Evolutionary conservation across 129 eudicot genomes (phyloP).

Genomic region (Kitagawia praeruptora): DNA sequence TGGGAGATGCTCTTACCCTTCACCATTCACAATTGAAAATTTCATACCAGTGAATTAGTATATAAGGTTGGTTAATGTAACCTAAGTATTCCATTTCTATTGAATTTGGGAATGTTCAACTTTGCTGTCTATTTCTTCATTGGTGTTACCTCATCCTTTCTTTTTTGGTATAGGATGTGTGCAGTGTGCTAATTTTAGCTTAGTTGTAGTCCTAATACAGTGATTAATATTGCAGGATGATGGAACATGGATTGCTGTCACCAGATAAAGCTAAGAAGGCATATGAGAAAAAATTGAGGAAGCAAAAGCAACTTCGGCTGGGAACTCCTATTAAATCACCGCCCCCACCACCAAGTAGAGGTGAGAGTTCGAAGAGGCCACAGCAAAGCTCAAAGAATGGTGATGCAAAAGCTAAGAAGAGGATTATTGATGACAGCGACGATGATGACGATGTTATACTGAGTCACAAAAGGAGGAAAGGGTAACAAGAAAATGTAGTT

Average conservation of each 20-base stretch:
- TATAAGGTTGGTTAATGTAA: background rate
- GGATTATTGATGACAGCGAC: constrained; percentile 32
- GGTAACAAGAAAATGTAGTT: constrained; percentile 18
- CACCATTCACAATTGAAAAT: too few species aligned
- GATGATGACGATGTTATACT: constrained; percentile 61
- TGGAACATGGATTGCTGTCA: constrained; percentile 93
- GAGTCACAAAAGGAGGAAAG: constrained; percentile 71
- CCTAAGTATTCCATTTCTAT: background rate
- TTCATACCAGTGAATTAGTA: background rate
- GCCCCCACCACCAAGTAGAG: constrained; percentile 42
- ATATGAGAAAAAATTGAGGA: constrained; percentile 74
- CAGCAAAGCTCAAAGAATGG: constrained; percentile 53
- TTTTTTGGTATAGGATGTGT: background rate
- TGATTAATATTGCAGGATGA: constrained; percentile 56
- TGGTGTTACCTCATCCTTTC: background rate
- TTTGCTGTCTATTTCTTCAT: background rate
- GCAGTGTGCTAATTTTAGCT: background rate
- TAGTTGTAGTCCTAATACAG: background rate
- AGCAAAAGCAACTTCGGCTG: constrained; percentile 64
- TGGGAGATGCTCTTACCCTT: background rate
- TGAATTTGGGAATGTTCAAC: background rate
- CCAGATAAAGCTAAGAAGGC: constrained; percentile 86
- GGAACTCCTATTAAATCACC: constrained; percentile 76
- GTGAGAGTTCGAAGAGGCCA: constrained; percentile 51
- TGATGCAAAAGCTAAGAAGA: constrained; percentile 58